Conservation (phyloP, 2,329 filamentous ascomycete genomes). For the Fusarium falciforme region DNA sequence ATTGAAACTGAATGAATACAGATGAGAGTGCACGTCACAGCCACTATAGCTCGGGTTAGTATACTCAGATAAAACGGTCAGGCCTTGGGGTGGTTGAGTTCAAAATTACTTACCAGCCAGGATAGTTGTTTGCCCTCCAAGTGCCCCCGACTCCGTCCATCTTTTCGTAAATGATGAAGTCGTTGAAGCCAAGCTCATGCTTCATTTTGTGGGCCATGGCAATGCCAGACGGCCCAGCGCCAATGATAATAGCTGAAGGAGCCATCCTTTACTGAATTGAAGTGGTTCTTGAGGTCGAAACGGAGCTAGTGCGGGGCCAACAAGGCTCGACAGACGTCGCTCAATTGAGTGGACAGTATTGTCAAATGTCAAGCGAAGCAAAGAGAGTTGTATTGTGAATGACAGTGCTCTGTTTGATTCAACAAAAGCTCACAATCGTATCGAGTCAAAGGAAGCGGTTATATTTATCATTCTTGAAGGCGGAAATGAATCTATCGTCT, state of each 20-base stretch:
- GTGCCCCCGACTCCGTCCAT: slow-evolving; percentile 36
- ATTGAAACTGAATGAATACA: slow-evolving; percentile 34
- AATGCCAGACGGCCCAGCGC: slow-evolving; percentile 39
- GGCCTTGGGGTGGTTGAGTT: no score
- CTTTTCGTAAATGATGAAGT: slow-evolving; percentile 40
- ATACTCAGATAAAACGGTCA: no score
- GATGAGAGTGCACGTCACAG: slow-evolving; percentile 28
- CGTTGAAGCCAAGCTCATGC: slow-evolving; percentile 31
- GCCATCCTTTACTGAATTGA: slow-evolving; percentile 6
- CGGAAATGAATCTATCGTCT: no score
- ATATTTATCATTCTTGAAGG: no score
- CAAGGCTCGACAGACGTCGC: no score
- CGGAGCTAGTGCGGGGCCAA: not conserved
- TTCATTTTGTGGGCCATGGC: slow-evolving; percentile 36
- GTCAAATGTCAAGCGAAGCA: no score
- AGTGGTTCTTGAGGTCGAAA: not conserved
- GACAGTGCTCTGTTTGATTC: no score
- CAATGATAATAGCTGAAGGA: slow-evolving; percentile 32
- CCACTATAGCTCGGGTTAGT: not conserved
- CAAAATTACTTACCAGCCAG: slow-evolving; percentile 4
- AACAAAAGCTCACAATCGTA: no score
- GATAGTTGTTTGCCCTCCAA: slow-evolving; percentile 35
- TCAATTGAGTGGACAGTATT: no score
- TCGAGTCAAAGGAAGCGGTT: no score
- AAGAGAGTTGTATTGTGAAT: no score